Percentiles rank a stretch among this genome's conserved stretches.
These are phyloP conservation scores for Triglochin maritima DNA, from an alignment of 106 monocot species.

Conservation along the genomic window DNA sequence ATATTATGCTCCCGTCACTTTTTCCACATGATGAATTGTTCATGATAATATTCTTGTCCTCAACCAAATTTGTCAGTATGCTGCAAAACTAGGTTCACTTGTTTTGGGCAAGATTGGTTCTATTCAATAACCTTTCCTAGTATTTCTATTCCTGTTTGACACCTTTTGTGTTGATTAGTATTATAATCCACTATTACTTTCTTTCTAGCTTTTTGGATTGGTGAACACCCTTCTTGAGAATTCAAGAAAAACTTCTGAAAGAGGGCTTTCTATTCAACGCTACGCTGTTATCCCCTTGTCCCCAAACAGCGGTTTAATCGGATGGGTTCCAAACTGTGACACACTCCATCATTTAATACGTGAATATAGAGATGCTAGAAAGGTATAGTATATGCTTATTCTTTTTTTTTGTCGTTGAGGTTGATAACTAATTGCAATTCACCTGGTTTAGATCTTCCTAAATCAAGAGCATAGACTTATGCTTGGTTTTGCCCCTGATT, in stretches of 20 bases:
- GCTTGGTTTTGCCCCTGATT: conserved; percentile 93
- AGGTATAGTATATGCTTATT: conserved; percentile 30
- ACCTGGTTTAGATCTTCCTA: conserved; percentile 48
- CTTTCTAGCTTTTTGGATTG: conserved; percentile 83
- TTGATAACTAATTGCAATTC: background rate
- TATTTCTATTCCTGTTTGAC: no score
- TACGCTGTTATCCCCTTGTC: conserved; percentile 96
- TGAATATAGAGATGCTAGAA: conserved; percentile 91
- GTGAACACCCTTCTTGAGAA: conserved; percentile 96
- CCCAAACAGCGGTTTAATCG: conserved; percentile 97
- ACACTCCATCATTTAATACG: conserved; percentile 89
- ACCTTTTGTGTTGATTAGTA: no score
- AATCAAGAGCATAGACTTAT: conserved; percentile 96
- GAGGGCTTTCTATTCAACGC: conserved; percentile 93
- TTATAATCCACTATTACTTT: background rate
- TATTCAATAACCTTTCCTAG: no score
- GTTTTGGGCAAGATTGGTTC: no score
- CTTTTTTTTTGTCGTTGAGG: background rate
- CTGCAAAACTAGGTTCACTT: no score
- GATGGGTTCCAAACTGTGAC: conserved; percentile 97
- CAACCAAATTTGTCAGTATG: no score
- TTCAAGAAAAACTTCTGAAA: conserved; percentile 90
- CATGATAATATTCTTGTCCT: no score
- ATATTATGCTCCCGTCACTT: no score
- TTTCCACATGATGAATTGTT: no score